Evolutionary conservation across 768 basidiomycete species (phyloP), one percentile per base, ranked within the genome.

Genomic region (Auriscalpium microsporum): DNA sequence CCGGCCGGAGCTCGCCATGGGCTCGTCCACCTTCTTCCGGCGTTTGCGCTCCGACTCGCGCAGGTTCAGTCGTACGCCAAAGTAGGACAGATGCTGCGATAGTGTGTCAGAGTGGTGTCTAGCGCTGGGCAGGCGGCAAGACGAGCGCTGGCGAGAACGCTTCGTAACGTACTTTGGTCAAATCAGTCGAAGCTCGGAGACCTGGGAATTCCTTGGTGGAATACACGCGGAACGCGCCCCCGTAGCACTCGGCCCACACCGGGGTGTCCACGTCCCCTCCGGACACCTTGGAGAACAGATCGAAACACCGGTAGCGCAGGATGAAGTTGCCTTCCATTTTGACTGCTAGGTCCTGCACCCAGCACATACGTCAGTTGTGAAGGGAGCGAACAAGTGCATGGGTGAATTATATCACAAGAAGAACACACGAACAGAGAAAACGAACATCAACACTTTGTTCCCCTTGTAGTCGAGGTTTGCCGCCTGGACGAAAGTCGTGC

Each of bases 131-230:
- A 42, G 16, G 19, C n/a, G 11, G 28, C 28, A 51, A 2, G 10
- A 8, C 7, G 34, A 42, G 17, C 4, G 23, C 9, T 13, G 13
- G 11, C 42, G 11, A 7, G n/a, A 2, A 6, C 17, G 49, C 45
- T 16, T 28, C 1, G 16, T 14, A 7, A 59, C 69, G 21, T 21
- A 83, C 85, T 76, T 83, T 86, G 8, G 84, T 86, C 38, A 86
- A 70, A 35, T 81, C 79, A 0, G 84, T 87, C 2, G 84, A 85
- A 5, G 82, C 77, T 45, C 76, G 76, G 14, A 87, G 68, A 3
- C 85, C 82, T 4, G 85, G 84, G 58, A 87, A 86, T 55, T 84
- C 80, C 62, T 87, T 87, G 0, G 85, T 85, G 10, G 83, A 83
- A 63, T 82, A 86, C 0, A 87, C 78, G 21, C 75, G 78, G 65